A percentile compares a stretch with the other conserved stretches of the same genome.
Conservation (phyloP, 768 basidiomycete species). For the Panaeolus cyanescens region DNA sequence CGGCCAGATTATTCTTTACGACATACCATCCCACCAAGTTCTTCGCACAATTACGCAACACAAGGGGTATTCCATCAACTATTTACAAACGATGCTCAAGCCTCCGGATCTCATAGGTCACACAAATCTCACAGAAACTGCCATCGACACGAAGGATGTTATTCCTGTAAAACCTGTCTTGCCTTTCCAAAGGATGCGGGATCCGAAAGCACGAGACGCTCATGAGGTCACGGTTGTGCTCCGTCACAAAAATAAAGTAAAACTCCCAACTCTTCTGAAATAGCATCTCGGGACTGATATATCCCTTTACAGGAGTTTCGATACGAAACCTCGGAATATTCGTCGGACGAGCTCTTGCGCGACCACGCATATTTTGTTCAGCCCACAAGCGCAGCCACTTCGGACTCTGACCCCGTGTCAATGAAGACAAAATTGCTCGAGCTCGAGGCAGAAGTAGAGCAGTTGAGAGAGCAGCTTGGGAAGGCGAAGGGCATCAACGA, state of each 20-base stretch:
- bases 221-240: conserved; percentile 74
- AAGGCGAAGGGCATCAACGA: conserved; percentile 93
- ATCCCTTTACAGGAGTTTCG: conserved; percentile 21
- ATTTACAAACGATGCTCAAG: conserved; percentile 77
- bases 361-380: conserved; percentile 71
- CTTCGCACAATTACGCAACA: conserved; percentile 78
- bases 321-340: conserved; percentile 41
- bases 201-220: conserved; percentile 62
- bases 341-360: conserved; percentile 54
- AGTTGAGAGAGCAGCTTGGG: conserved; percentile 67
- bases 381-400: conserved; percentile 30
- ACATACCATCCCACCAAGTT: conserved; percentile 88
- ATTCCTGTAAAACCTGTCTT: conserved; percentile 67
- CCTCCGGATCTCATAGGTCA: conserved; percentile 89
- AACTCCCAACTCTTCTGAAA: conserved; percentile 4
- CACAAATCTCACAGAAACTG: conserved; percentile 53
- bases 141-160: conserved; percentile 50
- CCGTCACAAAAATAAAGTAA: conserved; percentile 47
- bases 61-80: conserved; percentile 68
- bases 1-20: conserved; percentile 79
- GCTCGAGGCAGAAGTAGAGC: conserved; percentile 72
- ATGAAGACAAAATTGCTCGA: conserved; percentile 61
- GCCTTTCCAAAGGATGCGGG: conserved; percentile 75
- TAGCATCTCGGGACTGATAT: conserved; percentile 11
- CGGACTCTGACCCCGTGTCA: conserved; percentile 35